Percentiles rank a stretch among this genome's conserved stretches.
phyloP scores from a whole-genome alignment of 2,329 filamentous ascomycete genomes.

The Ophiostoma populinum region DNA sequence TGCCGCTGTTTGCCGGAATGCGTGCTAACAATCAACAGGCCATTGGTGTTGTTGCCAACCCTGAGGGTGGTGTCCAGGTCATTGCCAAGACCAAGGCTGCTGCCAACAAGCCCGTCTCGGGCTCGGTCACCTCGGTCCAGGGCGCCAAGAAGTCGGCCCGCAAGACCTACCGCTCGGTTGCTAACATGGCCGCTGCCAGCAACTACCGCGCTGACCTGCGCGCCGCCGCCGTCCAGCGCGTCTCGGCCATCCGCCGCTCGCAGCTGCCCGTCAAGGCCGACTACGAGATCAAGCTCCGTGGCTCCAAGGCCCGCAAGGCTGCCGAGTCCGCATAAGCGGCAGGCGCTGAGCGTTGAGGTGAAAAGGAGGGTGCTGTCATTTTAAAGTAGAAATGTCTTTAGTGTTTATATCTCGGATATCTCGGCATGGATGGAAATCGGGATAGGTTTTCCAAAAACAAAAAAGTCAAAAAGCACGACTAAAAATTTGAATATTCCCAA shows the following conservation, averaged over 20 bases:
- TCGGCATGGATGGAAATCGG: not conserved
- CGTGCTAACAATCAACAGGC: slow-evolving; percentile 37
- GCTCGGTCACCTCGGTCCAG: slow-evolving; percentile 49
- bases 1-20: too few relatives aligned
- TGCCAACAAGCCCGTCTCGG: slow-evolving; percentile 54
- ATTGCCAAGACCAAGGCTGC: slow-evolving; percentile 64
- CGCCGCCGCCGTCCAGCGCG: slow-evolving; percentile 64
- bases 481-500: slow-evolving; percentile 8
- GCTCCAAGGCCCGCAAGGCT: slow-evolving; percentile 63
- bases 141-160: slow-evolving; percentile 45
- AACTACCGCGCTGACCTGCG: slow-evolving; percentile 73
- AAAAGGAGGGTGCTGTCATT: slow-evolving; percentile 5
- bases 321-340: slow-evolving; percentile 22
- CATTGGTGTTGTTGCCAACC: slow-evolving; percentile 56
- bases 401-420: not conserved
- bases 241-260: slow-evolving; percentile 65
- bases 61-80: slow-evolving; percentile 67
- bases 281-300: slow-evolving; percentile 58
- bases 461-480: slow-evolving; percentile 5
- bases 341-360: slow-evolving; percentile 11
- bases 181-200: slow-evolving; percentile 64
- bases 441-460: slow-evolving; percentile 4
- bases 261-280: slow-evolving; percentile 64
- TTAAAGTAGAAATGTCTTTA: too few relatives aligned
- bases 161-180: slow-evolving; percentile 80